These are phyloP conservation scores for Populus davidiana DNA, from an alignment of 345 rosid genomes.

Conservation along the genomic window DNA sequence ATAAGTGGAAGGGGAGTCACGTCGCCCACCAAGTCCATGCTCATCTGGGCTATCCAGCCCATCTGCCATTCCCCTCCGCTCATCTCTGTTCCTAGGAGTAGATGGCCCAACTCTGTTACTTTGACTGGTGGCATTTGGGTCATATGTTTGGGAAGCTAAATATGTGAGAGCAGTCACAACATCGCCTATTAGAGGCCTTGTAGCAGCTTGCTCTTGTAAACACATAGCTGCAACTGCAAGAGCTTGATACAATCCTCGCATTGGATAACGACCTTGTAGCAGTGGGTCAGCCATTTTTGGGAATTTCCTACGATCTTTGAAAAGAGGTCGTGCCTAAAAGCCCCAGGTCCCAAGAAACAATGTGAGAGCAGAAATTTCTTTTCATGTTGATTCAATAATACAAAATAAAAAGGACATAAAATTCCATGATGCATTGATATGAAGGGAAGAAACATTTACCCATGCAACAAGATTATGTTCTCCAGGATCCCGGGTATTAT, in stretches of 20 bases:
- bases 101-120: constrained; percentile 69
- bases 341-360: constrained; percentile 13
- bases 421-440: not conserved
- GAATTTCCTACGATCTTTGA: constrained; percentile 93
- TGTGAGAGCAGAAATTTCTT: constrained; percentile 7
- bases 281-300: constrained; percentile 94
- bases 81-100: constrained; percentile 64
- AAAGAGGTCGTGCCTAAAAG: constrained; percentile 85
- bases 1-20: constrained; percentile 68
- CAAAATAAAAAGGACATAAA: not conserved
- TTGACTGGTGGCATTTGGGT: constrained; percentile 57
- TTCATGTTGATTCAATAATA: constrained; percentile 11
- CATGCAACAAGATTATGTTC: constrained; percentile 98
- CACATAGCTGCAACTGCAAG: constrained; percentile 99
- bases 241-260: constrained; percentile 96
- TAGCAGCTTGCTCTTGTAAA: constrained; percentile 93
- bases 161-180: constrained; percentile 95
- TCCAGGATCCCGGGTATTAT: constrained; percentile 67
- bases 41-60: constrained; percentile 77
- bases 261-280: constrained; percentile 85
- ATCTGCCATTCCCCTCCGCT: constrained; percentile 53
- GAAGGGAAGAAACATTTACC: constrained; percentile 44
- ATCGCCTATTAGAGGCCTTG: constrained; percentile 91
- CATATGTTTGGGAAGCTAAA: constrained; percentile 89
- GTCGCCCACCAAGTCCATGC: constrained; percentile 36